Conservation (phyloP, 2,329 filamentous ascomycete species). For the Allantophomopsis lycopodina region DNA sequence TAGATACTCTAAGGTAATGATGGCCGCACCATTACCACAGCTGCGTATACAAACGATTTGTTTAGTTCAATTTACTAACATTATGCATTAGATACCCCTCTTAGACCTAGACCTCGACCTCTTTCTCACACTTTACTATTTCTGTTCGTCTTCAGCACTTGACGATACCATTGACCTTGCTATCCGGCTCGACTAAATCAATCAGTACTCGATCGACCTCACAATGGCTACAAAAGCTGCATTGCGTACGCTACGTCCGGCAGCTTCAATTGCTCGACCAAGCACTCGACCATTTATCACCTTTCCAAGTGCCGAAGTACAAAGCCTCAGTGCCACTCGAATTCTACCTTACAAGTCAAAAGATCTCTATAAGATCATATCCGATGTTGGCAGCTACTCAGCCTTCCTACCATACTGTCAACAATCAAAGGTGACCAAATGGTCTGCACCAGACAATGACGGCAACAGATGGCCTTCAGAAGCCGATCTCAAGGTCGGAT, state of each 20-base stretch:
- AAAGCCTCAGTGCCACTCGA: constrained; percentile 59
- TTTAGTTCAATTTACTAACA: too few species aligned
- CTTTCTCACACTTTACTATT: too few species aligned
- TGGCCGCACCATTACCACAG: too few species aligned
- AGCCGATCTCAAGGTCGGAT: constrained; percentile 74
- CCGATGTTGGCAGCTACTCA: constrained; percentile 75
- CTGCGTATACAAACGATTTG: too few species aligned
- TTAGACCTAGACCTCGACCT: too few species aligned
- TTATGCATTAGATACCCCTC: too few species aligned
- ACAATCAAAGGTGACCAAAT: constrained; percentile 61
- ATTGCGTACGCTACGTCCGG: constrained; percentile 8
- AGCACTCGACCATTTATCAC: constrained; percentile 27
- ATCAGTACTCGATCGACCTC: neutral
- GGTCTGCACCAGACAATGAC: constrained; percentile 40
- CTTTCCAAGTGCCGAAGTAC: constrained; percentile 25
- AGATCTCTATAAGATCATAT: constrained; percentile 71
- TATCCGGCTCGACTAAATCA: neutral
- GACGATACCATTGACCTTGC: neutral
- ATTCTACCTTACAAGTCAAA: constrained; percentile 60
- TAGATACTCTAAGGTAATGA: too few species aligned
- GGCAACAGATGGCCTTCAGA: constrained; percentile 49
- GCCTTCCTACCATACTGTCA: constrained; percentile 88
- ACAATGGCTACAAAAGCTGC: neutral
- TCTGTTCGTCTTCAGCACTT: neutral
- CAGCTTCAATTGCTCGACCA: neutral